Base-by-base conservation (phyloP, 2,329 filamentous ascomycete species). In the Pseudogymnoascus sp. region DNA sequence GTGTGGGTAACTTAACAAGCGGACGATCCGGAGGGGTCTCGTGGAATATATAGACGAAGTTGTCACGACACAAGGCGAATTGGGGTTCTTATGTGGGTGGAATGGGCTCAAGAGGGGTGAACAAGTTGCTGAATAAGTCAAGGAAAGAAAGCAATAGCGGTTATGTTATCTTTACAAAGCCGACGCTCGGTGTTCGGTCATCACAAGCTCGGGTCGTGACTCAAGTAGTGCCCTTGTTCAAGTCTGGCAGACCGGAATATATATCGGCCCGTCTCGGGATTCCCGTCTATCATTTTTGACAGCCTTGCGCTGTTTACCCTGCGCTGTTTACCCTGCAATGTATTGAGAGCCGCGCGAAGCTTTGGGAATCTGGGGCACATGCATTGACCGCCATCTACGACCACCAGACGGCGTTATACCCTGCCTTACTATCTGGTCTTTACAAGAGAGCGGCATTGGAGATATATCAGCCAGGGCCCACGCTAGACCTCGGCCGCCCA, bases 161-260 rank as follows among this genome's bases (percentile, higher is more conserved):
- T 33, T 55, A 55, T 55, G 49, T 55, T 55, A 55, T 55, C 49
- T 55, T 55, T 55, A 55, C 49, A 55, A 55, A 55, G 49, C 49
- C 49, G 49, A 33, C 49, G 28, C 49, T 55, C 49, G 49, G 49
- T 33, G 49, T 55, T 55, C 49, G 49, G 49, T 55, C 28, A 55
- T 55, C 49, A 55, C 49, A 55, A 55, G 49, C 49, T 55, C 49
- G 49, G 49, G 28, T 55, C 28, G 28, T 55, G 49, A 55, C 8
- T 55, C 49, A 55, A 55, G 49, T 55, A 55, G 49, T 55, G 49
- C 49, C 49, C 28, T 55, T 55, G 28, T 19, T 55, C 28, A 12
- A 25, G 1, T 25, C 25, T 55, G 49, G 16, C 25, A 55, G 49
- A 28, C 49, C 49, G 49, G 49, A 55, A 22, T 1, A 55, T 33